phyloP scores from a whole-genome alignment of 345 rosid species.

The Theobroma cacao region DNA sequence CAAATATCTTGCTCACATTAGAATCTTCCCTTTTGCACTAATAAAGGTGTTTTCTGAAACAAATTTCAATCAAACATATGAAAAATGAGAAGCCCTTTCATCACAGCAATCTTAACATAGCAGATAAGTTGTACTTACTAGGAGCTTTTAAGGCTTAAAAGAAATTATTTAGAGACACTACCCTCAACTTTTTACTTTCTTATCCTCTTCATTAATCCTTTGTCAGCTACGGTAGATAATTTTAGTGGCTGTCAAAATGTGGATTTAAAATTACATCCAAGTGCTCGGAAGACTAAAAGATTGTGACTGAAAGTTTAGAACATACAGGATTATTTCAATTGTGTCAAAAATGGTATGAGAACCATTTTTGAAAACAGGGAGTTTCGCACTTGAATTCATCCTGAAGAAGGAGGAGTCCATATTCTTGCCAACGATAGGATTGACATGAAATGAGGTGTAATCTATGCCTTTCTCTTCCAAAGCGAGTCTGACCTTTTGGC shows the following conservation, averaged over 20 bases:
- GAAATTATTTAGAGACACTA: not conserved
- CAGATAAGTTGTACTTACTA: not conserved
- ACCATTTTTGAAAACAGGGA: constrained; percentile 86
- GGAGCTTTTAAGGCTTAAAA: not conserved
- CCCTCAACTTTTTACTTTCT: not conserved
- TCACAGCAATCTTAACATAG: not conserved
- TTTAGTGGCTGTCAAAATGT: not conserved
- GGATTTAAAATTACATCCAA: constrained; percentile 7
- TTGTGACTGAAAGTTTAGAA: constrained; percentile 11
- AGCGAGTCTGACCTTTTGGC: constrained; percentile 84
- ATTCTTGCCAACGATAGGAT: constrained; percentile 76
- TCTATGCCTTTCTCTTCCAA: constrained; percentile 92
- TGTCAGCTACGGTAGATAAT: not conserved
- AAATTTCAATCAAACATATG: not conserved
- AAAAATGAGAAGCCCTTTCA: not conserved
- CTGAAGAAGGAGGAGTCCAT: constrained; percentile 81
- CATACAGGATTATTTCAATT: constrained; percentile 80
- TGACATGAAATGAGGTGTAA: constrained; percentile 87
- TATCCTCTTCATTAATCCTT: not conserved
- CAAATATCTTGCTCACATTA: constrained; percentile 15
- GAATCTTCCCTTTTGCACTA: constrained; percentile 1
- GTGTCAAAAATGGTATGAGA: constrained; percentile 67
- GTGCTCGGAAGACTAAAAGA: not conserved
- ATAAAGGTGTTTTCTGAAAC: not conserved
- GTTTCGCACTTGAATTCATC: constrained; percentile 63